Base-by-base conservation (phyloP, 805 yeast species). In the Blastobotrys chiropterorum region DNA sequence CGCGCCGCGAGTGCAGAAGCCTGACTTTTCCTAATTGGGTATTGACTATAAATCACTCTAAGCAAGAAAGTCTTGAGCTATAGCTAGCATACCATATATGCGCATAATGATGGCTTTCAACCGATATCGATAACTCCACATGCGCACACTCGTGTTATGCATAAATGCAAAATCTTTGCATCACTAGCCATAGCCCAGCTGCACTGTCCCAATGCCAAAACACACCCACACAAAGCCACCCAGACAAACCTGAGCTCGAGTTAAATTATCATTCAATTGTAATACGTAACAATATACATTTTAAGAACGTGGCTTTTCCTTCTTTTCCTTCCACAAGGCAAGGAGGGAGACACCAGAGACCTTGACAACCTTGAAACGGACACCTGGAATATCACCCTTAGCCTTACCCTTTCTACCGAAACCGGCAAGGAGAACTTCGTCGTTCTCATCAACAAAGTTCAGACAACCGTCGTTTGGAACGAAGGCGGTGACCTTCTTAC, bases 361-460 rank as follows among this genome's bases (percentile, higher is more conserved):
- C 85, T 94, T 94, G 76, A 94, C 99, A 76, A 94, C 99, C 88
- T 94, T 94, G 90, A 94, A 94, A 87, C 99, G 94, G 75, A 94
- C 99, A 89, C 99, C 99, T 78, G 99, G 99, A 74, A 94, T 92
- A 90, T 94, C 99, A 85, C 99, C 99, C 95, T 94, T 94, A 78
- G 99, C 99, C 85, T 94, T 94, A 83, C 99, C 99, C 85, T 96
- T 94, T 83, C 98, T 90, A 89, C 99, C 99, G 90, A 94, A 94
- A 85, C 99, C 99, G 72, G 99, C 98, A 70, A 94, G 83, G 72
- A 94, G 82, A 70, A 94, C 99, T 80, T 94, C 98, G 81, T 94
- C 99, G 84, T 94, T 94, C 83, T 94, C 98, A 76, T 94, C 99
- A 71, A 94, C 97, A 70, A 85, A 94, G 94, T 94, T 94, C 78